phyloP scores from a whole-genome alignment of 768 basidiomycete genomes.

The Auriculariales sp. region DNA sequence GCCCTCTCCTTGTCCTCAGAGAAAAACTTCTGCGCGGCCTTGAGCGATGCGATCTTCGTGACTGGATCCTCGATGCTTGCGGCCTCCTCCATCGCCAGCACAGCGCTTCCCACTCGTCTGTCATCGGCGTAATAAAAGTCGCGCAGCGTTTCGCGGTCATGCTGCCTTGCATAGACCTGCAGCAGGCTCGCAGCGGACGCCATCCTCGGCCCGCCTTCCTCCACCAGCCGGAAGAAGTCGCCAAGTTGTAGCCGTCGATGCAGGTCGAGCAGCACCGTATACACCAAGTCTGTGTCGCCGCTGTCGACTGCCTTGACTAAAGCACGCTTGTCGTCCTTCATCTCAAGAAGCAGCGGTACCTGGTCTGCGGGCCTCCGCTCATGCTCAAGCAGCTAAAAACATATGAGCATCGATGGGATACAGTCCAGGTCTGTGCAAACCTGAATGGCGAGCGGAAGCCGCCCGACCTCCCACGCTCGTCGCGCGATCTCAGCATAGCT shows the following conservation, averaged over 20 bases:
- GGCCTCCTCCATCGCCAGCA: constrained; percentile 78
- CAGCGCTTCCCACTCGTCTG: constrained; percentile 81
- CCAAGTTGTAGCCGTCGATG: constrained; percentile 74
- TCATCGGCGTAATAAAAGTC: constrained; percentile 99
- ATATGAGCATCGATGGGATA: too few relatives aligned
- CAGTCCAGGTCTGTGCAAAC: constrained; percentile 21
- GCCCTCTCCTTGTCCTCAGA: constrained; percentile 82
- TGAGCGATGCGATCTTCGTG: constrained; percentile 56
- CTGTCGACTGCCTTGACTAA: constrained; percentile 83
- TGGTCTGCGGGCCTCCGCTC: constrained; percentile 82
- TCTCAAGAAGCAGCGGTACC: constrained; percentile 79
- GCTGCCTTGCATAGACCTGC: constrained; percentile 82
- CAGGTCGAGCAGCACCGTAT: constrained; percentile 82
- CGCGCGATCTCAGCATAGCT: constrained; percentile 92
- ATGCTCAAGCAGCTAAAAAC: constrained; percentile 70
- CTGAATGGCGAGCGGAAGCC: constrained; percentile 70
- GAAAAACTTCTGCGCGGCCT: constrained; percentile 83
- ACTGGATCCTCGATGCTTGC: constrained; percentile 57
- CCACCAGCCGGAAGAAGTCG: constrained; percentile 85
- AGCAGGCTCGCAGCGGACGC: constrained; percentile 64
- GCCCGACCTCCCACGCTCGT: constrained; percentile 82
- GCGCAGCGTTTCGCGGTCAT: constrained; percentile 79
- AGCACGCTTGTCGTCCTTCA: constrained; percentile 89
- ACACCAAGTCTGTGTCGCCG: constrained; percentile 92
- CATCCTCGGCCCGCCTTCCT: constrained; percentile 70